Evolutionary conservation across 2,329 filamentous ascomycete species (phyloP).

Genomic region (Fusarium nurragi): DNA sequence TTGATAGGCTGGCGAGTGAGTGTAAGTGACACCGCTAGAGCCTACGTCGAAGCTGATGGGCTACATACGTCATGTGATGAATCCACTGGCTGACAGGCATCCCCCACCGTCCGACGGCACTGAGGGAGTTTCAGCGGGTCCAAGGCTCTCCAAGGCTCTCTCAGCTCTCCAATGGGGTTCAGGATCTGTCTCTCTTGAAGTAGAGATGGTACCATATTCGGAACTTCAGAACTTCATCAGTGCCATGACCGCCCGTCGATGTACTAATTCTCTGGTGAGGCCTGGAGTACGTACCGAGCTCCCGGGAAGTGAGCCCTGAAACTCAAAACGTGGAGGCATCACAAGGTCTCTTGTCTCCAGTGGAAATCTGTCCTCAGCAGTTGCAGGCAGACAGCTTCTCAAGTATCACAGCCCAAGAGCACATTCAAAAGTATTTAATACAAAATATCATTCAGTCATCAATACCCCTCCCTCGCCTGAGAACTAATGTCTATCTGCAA

Average conservation of each 20-base stretch:
- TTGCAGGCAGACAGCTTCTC: background rate
- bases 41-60: conserved; percentile 1
- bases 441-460: conserved; percentile 45
- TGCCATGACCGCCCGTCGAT: background rate
- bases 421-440: conserved; percentile 16
- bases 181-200: background rate
- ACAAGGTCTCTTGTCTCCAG: conserved; percentile 9
- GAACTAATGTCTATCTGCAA: conserved; percentile 37
- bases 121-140: conserved; percentile 14
- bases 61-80: conserved; percentile 41
- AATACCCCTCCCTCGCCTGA: conserved; percentile 30
- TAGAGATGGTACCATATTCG: background rate
- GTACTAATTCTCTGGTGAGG: background rate
- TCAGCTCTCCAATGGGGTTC: too few relatives aligned
- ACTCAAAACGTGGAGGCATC: conserved; percentile 14
- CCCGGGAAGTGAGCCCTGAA: conserved; percentile 4
- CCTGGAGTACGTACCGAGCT: background rate
- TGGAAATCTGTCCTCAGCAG: conserved; percentile 20
- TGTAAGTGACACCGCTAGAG: conserved; percentile 38
- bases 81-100: conserved; percentile 28
- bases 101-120: conserved; percentile 15
- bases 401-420: background rate
- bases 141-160: too few relatives aligned
- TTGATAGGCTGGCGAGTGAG: conserved; percentile 34
- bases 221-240: too few relatives aligned